These are phyloP conservation scores for Citrullus mucosospermus DNA, from an alignment of 306 rosid genomes.

Conservation along the genomic window DNA sequence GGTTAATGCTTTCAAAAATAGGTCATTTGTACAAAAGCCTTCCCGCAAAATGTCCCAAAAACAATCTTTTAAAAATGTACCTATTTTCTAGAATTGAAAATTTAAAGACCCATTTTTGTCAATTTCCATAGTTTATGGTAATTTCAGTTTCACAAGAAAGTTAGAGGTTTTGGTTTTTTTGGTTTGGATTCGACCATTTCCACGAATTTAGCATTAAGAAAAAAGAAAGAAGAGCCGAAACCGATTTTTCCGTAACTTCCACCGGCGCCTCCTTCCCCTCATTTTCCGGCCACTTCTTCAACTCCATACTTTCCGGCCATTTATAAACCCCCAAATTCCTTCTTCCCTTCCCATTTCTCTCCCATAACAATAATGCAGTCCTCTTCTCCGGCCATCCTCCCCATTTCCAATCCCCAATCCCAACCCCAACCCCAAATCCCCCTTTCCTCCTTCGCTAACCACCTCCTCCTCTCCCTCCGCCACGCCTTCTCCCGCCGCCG, in stretches of 20 bases:
- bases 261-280: background rate
- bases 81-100: too few species aligned
- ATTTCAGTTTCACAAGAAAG: too few species aligned
- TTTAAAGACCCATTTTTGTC: too few species aligned
- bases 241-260: background rate
- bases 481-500: slow-evolving; percentile 72
- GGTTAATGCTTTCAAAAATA: too few species aligned
- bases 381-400: slow-evolving; percentile 45
- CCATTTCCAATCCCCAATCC: slow-evolving; percentile 28
- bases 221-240: background rate
- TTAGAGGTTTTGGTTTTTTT: too few species aligned
- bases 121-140: too few species aligned
- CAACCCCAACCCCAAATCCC: slow-evolving; percentile 41
- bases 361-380: slow-evolving; percentile 21
- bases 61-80: too few species aligned
- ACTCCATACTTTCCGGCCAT: background rate
- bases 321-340: background rate
- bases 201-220: background rate
- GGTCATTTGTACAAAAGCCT: too few species aligned
- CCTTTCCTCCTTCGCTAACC: slow-evolving; percentile 42
- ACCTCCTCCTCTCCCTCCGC: slow-evolving; percentile 44
- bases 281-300: background rate
- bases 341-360: background rate
- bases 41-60: too few species aligned
- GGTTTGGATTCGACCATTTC: too few species aligned